Base-by-base conservation (phyloP, 257 asterid genomes). In the Osmanthus fragrans region DNA sequence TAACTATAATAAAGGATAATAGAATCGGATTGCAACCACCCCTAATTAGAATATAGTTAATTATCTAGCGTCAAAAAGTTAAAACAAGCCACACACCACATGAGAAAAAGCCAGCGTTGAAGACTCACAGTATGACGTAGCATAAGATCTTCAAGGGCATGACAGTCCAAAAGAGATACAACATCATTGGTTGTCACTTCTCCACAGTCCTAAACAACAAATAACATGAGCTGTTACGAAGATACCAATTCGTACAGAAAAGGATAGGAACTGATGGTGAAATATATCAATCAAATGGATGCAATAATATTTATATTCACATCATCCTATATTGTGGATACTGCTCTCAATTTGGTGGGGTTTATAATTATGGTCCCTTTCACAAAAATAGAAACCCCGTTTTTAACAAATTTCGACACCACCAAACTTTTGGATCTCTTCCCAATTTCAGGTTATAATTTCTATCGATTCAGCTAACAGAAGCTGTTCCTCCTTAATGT, bases 111-210 rank as follows among this genome's bases (percentile, higher is more conserved):
- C 30, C 71, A 80, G 56, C 45, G 32, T 27, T 45, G 71, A 71
- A 70, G 69, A 84, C 97, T 91, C 79, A 91, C 97, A 12, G 16
- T 42, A 79, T 94, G 97, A 45, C 93, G 93, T 71, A 92, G 79
- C 29, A 80, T 74, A 51, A 94, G 90, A 89, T 89, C 98, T 88
- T 92, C 97, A 77, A 94, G 94, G 73, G 94, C 97, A 73, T 76
- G 89, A 80, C 97, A 94, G 74, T 85, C 85, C 74, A 87, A 81
- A 84, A 94, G 93, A 71, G 92, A 86, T 45, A 81, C 76, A 69
- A 89, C 85, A 23, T 96, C 98, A 80, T 74, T 70, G 8, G 80
- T 78, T 74, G 97, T 92, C 73, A 92, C 79, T 84, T 89, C 89
- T 68, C 97, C 97, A 83, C 98, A 92, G 73, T 92, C 98, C 98